Evolutionary conservation across 2,329 filamentous ascomycete genomes (phyloP).

Genomic region (Fusarium denticulatum): DNA sequence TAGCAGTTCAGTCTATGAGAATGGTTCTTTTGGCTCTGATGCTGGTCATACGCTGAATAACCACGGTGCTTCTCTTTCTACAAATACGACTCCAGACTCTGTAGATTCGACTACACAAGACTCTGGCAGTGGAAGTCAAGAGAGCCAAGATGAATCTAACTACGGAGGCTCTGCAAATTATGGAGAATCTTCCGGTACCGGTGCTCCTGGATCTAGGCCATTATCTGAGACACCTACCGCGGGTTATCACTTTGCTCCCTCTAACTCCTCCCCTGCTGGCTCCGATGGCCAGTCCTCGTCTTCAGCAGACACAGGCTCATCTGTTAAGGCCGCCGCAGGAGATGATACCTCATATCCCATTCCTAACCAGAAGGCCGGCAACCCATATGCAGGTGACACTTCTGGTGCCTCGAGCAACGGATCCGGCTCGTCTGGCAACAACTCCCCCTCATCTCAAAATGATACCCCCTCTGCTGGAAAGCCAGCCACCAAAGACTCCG

Average conservation of each 20-base stretch:
- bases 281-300: not conserved
- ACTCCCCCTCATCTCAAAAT: not conserved
- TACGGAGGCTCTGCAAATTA: not conserved
- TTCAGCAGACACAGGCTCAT: not conserved
- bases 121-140: not conserved
- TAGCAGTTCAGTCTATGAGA: not conserved
- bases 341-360: rapidly evolving
- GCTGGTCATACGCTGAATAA: not conserved
- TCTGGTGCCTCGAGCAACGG: not conserved
- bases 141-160: not conserved
- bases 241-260: not conserved
- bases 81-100: not conserved
- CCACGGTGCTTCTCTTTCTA: not conserved
- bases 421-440: not conserved
- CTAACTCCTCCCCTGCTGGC: not conserved
- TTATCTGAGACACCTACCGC: not conserved
- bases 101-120: not conserved
- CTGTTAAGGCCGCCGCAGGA: not conserved
- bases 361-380: not conserved
- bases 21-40: not conserved
- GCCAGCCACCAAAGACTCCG: not conserved
- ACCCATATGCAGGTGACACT: not conserved
- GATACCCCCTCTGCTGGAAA: not conserved
- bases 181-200: not conserved
- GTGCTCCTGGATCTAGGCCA: not conserved